phyloP scores from a whole-genome alignment of 2,329 filamentous ascomycete genomes.

The Arthroderma sp. region DNA sequence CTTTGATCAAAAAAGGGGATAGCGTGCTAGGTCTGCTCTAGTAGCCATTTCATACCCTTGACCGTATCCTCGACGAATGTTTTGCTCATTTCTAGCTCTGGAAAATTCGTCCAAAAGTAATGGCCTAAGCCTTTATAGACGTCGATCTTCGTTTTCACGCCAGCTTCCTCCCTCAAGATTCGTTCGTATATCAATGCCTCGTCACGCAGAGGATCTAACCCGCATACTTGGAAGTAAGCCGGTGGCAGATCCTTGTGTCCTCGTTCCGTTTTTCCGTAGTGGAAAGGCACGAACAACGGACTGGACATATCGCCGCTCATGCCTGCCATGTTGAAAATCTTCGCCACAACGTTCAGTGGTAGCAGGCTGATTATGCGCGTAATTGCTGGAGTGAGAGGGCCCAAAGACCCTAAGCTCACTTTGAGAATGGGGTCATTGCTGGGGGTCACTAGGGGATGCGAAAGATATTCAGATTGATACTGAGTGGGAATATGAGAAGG shows the following conservation, averaged over 20 bases:
- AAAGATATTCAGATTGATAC: background rate
- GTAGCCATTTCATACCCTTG: slow-evolving; percentile 1
- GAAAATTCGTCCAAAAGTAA: slow-evolving; percentile 1
- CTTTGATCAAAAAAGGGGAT: background rate
- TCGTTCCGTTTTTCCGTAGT: background rate
- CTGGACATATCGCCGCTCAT: slow-evolving; percentile 2
- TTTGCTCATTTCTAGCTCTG: background rate
- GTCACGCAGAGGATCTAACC: slow-evolving; percentile 1
- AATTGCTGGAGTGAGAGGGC: background rate
- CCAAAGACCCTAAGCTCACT: background rate
- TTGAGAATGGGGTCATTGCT: background rate
- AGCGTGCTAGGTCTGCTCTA: background rate
- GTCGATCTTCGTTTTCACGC: background rate
- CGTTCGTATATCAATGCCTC: slow-evolving; percentile 3
- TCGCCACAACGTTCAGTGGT: background rate
- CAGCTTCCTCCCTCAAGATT: background rate
- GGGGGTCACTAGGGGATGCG: background rate
- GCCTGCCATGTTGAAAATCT: background rate
- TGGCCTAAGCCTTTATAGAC: background rate
- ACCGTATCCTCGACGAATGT: background rate
- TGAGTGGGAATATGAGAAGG: background rate
- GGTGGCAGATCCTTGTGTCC: background rate
- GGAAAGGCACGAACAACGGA: background rate
- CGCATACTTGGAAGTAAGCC: background rate
- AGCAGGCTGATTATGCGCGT: background rate